Evolutionary conservation across 2,329 filamentous ascomycete species (phyloP).

Genomic region (Paracoccidioides lutzii): DNA sequence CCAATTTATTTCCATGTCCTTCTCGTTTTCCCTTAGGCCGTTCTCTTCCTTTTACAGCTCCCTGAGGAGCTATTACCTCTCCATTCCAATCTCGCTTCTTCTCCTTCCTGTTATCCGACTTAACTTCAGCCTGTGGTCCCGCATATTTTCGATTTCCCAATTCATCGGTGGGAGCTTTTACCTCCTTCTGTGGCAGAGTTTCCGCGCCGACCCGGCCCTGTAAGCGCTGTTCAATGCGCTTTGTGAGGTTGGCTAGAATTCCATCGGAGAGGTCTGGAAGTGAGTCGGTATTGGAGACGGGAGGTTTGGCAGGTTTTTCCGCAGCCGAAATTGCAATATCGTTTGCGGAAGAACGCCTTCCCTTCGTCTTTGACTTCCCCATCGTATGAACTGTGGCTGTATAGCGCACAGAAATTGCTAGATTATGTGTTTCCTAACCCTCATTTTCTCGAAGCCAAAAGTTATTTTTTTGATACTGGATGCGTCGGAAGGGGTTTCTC

Average conservation of each 20-base stretch:
- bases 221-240: conserved; percentile 30
- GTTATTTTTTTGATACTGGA: conserved; percentile 1
- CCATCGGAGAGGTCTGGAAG: conserved; percentile 25
- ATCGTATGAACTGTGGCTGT: conserved; percentile 18
- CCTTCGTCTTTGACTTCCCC: conserved; percentile 28
- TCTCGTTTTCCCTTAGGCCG: conserved; percentile 8
- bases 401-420: neutral
- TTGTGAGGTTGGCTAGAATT: conserved; percentile 29
- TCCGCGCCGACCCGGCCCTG: conserved; percentile 22
- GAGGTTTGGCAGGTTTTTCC: conserved; percentile 12
- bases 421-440: neutral
- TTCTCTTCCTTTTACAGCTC: conserved; percentile 18
- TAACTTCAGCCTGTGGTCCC: conserved; percentile 19
- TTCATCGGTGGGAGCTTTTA: conserved; percentile 3
- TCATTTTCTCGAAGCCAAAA: neutral
- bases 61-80: conserved; percentile 28
- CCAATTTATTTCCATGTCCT: conserved; percentile 22
- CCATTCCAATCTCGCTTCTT: conserved; percentile 37
- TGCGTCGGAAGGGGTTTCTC: conserved; percentile 4
- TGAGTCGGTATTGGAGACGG: conserved; percentile 13
- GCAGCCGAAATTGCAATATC: conserved; percentile 9
- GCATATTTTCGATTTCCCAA: conserved; percentile 18
- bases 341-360: conserved; percentile 17
- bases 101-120: conserved; percentile 11
- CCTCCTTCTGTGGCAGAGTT: conserved; percentile 14